Base-by-base conservation (phyloP, 805 yeast species). In the Candida sonorensis region DNA sequence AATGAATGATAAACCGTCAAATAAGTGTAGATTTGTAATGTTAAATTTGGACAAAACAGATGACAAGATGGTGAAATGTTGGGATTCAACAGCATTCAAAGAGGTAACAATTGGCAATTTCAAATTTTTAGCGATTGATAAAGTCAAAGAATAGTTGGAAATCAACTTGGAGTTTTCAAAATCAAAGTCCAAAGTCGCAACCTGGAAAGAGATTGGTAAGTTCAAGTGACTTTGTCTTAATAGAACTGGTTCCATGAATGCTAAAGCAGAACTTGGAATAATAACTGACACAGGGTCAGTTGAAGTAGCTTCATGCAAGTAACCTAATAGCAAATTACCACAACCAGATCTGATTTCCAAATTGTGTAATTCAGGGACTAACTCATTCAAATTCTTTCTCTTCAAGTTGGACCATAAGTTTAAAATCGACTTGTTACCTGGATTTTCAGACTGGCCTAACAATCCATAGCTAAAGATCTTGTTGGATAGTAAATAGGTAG, bases 261-360 rank as follows among this genome's bases (percentile, higher is more conserved):
- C 64, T 52, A 87, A 66, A 18, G 86, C 77, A 40, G 75, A 73
- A 19, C 85, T 72, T 26, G 88, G 79, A 29, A 79, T 67, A 23
- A 88, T 32, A 40, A 78, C 65, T 9, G 59, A 46, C 23, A 45
- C 35, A 10, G 45, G 42, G 18, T 43, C 42, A n/a, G 34, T 23
- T 22, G 41, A 40, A 2, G 36, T 29, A 16, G 47, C 33, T 26
- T 53, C 48, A 28, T 46, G 46, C 37, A 74, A 56, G 59, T 78
- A 88, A 23, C 96, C 97, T 31, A 83, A 62, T 28, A 90, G 69
- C 17, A 83, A 72, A 40, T 76, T 69, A 28, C 90, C 84, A 20
- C 95, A 92, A 47, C 96, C 97, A 2, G 81, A 64, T 54, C 95
- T 76, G 35, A 84, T 72, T 50, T 87, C 86, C 36, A 80, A 57